These are phyloP conservation scores for Uronychia binucleata DNA, from an alignment of 73 alveolate species.

Conservation along the genomic window DNA sequence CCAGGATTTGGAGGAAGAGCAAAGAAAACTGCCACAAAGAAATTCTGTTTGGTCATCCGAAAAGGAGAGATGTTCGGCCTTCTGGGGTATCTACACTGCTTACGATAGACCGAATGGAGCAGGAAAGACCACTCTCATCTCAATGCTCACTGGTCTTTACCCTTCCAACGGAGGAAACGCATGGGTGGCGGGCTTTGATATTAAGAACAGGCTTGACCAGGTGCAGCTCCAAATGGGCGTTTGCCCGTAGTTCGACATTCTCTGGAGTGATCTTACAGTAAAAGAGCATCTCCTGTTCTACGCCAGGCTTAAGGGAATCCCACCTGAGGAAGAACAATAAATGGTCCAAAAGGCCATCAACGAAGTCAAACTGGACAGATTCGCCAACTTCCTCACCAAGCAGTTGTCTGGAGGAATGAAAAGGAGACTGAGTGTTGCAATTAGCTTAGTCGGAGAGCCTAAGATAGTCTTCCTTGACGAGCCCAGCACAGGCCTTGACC, in stretches of 20 bases:
- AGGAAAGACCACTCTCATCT: slow-evolving; percentile 96
- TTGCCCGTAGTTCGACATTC: slow-evolving; percentile 96
- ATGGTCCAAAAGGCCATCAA: slow-evolving; percentile 79
- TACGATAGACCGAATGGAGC: slow-evolving; percentile 99
- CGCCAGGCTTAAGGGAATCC: slow-evolving; percentile 85
- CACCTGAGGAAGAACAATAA: slow-evolving; percentile 67
- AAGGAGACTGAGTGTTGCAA: slow-evolving; percentile 92
- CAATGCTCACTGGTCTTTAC: slow-evolving; percentile 89
- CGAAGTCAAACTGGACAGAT: slow-evolving; percentile 79
- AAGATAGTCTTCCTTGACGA: slow-evolving; percentile 85
- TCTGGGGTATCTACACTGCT: too few relatives aligned
- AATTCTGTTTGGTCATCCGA: slow-evolving; percentile 66
- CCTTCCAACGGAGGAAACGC: slow-evolving; percentile 91
- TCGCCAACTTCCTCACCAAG: slow-evolving; percentile 67
- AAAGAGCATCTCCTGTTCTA: slow-evolving; percentile 89
- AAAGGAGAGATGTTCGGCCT: slow-evolving; percentile 95
- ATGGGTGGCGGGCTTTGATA: slow-evolving; percentile 86
- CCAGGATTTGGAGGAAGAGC: slow-evolving; percentile 77
- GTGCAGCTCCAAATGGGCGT: slow-evolving; percentile 86
- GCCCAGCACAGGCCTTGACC: slow-evolving; percentile 87
- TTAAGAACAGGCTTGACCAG: slow-evolving; percentile 67
- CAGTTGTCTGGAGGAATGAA: slow-evolving; percentile 95
- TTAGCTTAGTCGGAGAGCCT: slow-evolving; percentile 93
- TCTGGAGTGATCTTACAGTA: slow-evolving; percentile 90
- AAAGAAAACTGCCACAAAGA: slow-evolving; percentile 83